These are phyloP conservation scores for Allium fistulosum DNA, from an alignment of 106 monocot genomes.

Conservation along the genomic window DNA sequence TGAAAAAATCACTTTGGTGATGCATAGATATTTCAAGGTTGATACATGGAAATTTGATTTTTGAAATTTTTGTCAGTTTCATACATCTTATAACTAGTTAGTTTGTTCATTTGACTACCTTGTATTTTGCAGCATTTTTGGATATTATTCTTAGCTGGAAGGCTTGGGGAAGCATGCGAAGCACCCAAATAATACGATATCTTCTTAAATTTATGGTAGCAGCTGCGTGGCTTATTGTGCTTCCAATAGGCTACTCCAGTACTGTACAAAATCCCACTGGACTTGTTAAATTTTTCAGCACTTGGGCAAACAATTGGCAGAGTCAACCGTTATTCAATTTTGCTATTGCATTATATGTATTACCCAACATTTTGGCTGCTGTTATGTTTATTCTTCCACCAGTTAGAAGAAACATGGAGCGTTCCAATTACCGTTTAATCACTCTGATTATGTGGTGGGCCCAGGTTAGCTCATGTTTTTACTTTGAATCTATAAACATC, in stretches of 20 bases:
- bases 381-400: conserved; percentile 80
- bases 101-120: background rate
- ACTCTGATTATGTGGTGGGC: conserved; percentile 90
- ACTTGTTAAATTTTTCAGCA: conserved; percentile 70
- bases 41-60: too few relatives aligned
- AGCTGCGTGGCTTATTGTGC: conserved; percentile 75
- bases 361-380: conserved; percentile 86
- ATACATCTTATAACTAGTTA: too few relatives aligned
- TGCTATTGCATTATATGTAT: conserved; percentile 80
- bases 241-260: conserved; percentile 72
- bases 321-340: conserved; percentile 64
- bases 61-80: too few relatives aligned
- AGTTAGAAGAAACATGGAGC: conserved; percentile 55
- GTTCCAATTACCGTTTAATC: conserved; percentile 55
- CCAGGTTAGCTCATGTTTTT: conserved; percentile 39
- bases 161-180: conserved; percentile 89
- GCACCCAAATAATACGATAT: conserved; percentile 72
- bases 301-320: conserved; percentile 67
- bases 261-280: conserved; percentile 86
- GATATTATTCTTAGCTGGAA: conserved; percentile 96
- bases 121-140: conserved; percentile 50
- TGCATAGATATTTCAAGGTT: too few relatives aligned
- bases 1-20: too few relatives aligned
- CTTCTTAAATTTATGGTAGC: conserved; percentile 79
- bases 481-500: background rate